A percentile compares a stretch with the other conserved stretches of the same genome.
Conservation (phyloP, 2,329 filamentous ascomycete species). For the Xylaria sp. region DNA sequence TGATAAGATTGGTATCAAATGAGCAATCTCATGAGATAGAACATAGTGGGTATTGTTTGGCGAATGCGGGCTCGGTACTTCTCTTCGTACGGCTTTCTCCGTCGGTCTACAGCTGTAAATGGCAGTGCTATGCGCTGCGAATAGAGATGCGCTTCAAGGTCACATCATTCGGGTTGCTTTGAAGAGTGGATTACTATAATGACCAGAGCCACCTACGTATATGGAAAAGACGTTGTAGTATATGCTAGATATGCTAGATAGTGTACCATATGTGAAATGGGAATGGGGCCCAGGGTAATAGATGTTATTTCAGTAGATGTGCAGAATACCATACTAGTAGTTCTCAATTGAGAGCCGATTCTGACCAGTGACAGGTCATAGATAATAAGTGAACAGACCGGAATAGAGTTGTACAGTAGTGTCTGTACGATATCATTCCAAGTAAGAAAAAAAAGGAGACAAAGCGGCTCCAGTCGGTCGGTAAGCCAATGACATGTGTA, state of each 20-base stretch:
- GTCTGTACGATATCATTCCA: constrained; percentile 9
- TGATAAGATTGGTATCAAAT: constrained; percentile 7
- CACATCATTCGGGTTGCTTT: constrained; percentile 3
- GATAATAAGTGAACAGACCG: neutral
- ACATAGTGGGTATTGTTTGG: neutral
- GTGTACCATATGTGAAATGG: constrained; percentile 9
- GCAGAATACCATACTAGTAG: neutral
- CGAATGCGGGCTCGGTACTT: constrained; percentile 3
- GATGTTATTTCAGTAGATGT: neutral
- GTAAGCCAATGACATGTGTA: constrained; percentile 30
- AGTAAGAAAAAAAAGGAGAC: constrained; percentile 1
- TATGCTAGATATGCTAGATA: neutral
- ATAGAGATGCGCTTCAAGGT: constrained; percentile 13
- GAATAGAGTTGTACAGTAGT: neutral
- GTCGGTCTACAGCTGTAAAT: constrained; percentile 17
- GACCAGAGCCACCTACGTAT: constrained; percentile 1
- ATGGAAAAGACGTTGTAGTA: constrained; percentile 7
- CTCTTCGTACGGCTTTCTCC: constrained; percentile 7
- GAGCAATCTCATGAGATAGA: constrained; percentile 10
- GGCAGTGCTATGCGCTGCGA: constrained; percentile 13
- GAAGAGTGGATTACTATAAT: constrained; percentile 11
- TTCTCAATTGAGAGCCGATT: neutral
- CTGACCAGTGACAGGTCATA: neutral
- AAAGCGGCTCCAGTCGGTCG: constrained; percentile 27
- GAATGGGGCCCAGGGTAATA: constrained; percentile 10